phyloP scores from a whole-genome alignment of 2,329 filamentous ascomycete species.

The Sphaceloma murrayae region DNA sequence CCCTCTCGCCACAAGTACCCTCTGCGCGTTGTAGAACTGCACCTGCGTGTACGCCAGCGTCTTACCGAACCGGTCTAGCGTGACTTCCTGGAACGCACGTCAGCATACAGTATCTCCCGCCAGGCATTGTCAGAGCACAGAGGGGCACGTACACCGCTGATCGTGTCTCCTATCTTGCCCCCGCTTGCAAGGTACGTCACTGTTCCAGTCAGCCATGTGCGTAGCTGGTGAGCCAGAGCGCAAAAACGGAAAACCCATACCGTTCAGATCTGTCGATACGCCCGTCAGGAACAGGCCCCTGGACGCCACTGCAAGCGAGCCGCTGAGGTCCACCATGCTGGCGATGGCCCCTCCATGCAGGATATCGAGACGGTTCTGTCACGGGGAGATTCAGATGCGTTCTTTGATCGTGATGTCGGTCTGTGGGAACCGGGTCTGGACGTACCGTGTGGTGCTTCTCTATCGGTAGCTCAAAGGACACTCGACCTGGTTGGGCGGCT shows the following conservation, averaged over 20 bases:
- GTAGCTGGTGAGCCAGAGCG: slow-evolving; percentile 7
- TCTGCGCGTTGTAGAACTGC: slow-evolving; percentile 49
- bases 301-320: slow-evolving; percentile 56
- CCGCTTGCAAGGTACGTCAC: slow-evolving; percentile 57
- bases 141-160: slow-evolving; percentile 39
- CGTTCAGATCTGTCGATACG: slow-evolving; percentile 57
- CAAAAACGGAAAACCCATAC: slow-evolving; percentile 27
- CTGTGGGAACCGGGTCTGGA: slow-evolving; percentile 7
- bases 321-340: slow-evolving; percentile 60
- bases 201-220: slow-evolving; percentile 20
- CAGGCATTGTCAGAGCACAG: not conserved
- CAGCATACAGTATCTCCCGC: not conserved
- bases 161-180: slow-evolving; percentile 52
- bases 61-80: slow-evolving; percentile 59
- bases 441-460: slow-evolving; percentile 63
- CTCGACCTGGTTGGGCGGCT: slow-evolving; percentile 53
- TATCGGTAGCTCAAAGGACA: slow-evolving; percentile 69
- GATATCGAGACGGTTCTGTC: slow-evolving; percentile 67
- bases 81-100: slow-evolving; percentile 40
- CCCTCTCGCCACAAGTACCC: slow-evolving; percentile 53
- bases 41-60: slow-evolving; percentile 56
- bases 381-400: too few relatives aligned
- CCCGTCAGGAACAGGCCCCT: slow-evolving; percentile 56
- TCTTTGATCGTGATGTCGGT: too few relatives aligned
- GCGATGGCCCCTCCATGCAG: slow-evolving; percentile 73